phyloP scores from a whole-genome alignment of 1,284 basidiomycete species.

The Phellinidium pouzarii region DNA sequence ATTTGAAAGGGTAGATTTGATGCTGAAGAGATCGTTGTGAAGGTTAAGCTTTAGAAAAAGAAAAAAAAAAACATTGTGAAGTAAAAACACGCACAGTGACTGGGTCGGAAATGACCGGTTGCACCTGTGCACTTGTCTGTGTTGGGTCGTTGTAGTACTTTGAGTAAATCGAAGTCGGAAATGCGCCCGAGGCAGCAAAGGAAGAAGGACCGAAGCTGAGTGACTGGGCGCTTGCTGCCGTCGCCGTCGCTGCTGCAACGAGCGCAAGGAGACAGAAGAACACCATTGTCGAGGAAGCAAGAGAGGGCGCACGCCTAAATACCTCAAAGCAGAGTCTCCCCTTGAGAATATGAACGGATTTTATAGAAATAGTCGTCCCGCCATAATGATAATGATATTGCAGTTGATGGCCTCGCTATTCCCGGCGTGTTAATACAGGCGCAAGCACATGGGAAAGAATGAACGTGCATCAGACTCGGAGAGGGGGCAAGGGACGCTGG shows the following conservation, averaged over 20 bases:
- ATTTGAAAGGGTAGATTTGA: conserved; percentile 43
- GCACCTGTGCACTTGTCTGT: conserved; percentile 57
- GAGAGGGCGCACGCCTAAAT: too few relatives aligned
- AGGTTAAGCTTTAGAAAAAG: conserved; percentile 5
- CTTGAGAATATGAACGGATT: too few relatives aligned
- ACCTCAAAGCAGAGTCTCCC: too few relatives aligned
- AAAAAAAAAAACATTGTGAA: conserved; percentile 1
- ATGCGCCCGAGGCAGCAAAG: conserved; percentile 53
- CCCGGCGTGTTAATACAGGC: too few relatives aligned
- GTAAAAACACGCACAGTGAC: conserved; percentile 42
- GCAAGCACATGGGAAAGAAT: too few relatives aligned
- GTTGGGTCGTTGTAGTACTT: conserved; percentile 68
- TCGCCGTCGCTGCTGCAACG: neutral
- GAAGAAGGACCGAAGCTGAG: conserved; percentile 34
- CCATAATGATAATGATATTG: neutral
- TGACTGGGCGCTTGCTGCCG: neutral
- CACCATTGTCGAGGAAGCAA: neutral
- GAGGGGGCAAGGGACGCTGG: too few relatives aligned
- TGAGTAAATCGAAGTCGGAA: conserved; percentile 57
- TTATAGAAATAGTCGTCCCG: too few relatives aligned
- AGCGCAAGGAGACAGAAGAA: neutral
- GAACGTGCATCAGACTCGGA: too few relatives aligned
- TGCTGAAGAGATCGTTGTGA: conserved; percentile 33
- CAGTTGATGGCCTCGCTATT: neutral
- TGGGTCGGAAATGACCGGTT: conserved; percentile 65